Conservation (phyloP, 2,329 filamentous ascomycete genomes). For the Acrodontium crateriforme region DNA sequence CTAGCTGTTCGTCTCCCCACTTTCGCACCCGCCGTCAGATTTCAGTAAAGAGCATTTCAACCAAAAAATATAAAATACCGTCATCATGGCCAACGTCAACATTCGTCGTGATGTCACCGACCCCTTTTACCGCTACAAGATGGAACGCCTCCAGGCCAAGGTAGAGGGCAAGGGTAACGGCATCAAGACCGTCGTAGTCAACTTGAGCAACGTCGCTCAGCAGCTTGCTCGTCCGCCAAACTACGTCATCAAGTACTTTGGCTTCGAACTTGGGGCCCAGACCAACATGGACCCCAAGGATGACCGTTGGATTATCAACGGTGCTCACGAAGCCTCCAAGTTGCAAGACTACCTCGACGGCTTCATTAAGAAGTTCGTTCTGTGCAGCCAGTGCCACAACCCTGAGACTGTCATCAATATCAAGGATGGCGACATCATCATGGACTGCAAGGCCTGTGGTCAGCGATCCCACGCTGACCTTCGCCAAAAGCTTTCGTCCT, state of each 20-base stretch:
- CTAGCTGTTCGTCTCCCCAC: too few species aligned
- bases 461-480: constrained; percentile 83
- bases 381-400: constrained; percentile 99
- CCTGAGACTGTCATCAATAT: constrained; percentile 93
- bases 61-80: constrained; percentile 28
- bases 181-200: constrained; percentile 97
- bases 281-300: constrained; percentile 95
- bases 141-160: constrained; percentile 97
- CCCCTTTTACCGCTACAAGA: constrained; percentile 99
- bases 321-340: constrained; percentile 86
- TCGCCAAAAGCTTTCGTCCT: constrained; percentile 88
- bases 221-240: constrained; percentile 83
- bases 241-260: constrained; percentile 99
- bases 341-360: constrained; percentile 96
- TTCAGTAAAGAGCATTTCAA: too few species aligned
- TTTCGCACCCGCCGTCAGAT: constrained; percentile 2
- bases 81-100: constrained; percentile 93
- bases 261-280: constrained; percentile 95
- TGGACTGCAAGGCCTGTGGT: constrained; percentile 98
- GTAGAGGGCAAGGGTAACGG: constrained; percentile 99
- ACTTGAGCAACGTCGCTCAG: constrained; percentile 82
- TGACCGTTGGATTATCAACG: constrained; percentile 99
- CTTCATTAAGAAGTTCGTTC: constrained; percentile 97
- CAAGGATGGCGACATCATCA: constrained; percentile 80
- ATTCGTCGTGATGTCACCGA: constrained; percentile 96